These are phyloP conservation scores for Talaromyces funiculosus DNA, from an alignment of 2,329 filamentous ascomycete species.

Conservation along the genomic window DNA sequence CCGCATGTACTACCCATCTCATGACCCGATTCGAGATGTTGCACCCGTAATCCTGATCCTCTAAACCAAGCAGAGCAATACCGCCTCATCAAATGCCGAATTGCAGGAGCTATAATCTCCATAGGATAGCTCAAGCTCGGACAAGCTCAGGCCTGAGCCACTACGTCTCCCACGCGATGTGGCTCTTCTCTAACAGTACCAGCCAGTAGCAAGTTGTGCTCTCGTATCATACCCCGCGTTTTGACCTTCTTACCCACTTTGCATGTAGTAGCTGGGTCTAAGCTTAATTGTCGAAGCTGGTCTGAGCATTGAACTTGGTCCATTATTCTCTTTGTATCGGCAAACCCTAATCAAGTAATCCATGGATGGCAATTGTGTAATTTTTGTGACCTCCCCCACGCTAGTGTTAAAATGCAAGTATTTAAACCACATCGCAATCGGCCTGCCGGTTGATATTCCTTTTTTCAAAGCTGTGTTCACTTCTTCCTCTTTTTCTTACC, in stretches of 20 bases:
- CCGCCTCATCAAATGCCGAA: background rate
- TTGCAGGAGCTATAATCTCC: too few relatives aligned
- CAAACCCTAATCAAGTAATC: background rate
- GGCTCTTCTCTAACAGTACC: background rate
- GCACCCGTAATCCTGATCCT: background rate
- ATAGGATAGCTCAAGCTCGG: background rate
- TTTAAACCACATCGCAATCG: background rate
- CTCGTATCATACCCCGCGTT: conserved; percentile 2
- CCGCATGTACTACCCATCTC: background rate
- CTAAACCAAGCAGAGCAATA: background rate
- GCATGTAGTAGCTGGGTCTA: background rate
- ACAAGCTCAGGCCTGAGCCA: background rate
- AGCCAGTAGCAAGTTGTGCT: background rate
- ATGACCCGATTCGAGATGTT: background rate
- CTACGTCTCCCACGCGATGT: conserved; percentile 2
- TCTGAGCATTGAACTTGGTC: background rate
- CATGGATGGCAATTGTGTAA: background rate
- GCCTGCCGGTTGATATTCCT: background rate
- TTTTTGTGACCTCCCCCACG: background rate
- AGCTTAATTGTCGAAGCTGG: background rate
- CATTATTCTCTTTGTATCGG: background rate
- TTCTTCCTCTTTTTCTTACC: background rate
- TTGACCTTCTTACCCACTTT: background rate
- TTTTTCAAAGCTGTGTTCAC: background rate
- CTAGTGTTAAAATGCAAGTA: background rate